Percentiles rank a stretch among this genome's conserved stretches.
Evolutionary conservation across 208 protist species (phyloP).

Genomic region (Tetramitus jugosus): DNA sequence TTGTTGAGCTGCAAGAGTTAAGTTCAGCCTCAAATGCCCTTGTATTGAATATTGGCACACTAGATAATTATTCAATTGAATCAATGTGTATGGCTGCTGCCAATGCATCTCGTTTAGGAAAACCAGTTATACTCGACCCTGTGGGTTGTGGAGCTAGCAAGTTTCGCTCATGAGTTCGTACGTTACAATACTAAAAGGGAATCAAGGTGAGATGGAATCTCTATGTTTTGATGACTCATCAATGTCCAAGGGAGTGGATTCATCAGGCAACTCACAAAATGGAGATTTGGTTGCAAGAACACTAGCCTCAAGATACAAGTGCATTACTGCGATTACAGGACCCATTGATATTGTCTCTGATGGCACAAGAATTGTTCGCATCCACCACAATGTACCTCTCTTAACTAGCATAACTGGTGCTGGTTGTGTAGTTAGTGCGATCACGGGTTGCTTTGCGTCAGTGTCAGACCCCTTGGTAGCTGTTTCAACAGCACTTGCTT

Average conservation of each 20-base stretch:
- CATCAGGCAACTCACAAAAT: background rate
- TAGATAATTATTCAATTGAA: background rate
- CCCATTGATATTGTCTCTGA: background rate
- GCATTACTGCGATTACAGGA: background rate
- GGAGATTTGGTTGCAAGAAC: background rate
- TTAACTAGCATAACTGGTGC: background rate
- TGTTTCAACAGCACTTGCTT: too few relatives aligned
- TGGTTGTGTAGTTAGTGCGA: background rate
- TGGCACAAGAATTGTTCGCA: background rate
- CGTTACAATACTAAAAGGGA: background rate
- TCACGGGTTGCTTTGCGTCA: background rate
- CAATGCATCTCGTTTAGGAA: background rate
- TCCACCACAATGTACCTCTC: background rate
- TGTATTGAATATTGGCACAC: constrained; percentile 20
- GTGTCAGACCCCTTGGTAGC: too few relatives aligned
- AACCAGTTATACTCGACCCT: constrained; percentile 18
- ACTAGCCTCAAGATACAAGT: background rate
- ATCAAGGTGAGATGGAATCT: constrained; percentile 6
- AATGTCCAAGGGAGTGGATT: constrained; percentile 6
- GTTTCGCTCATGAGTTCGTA: background rate
- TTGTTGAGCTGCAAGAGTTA: background rate
- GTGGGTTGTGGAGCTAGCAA: constrained; percentile 12
- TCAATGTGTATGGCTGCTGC: constrained; percentile 3
- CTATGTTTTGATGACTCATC: background rate
- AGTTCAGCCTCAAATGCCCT: background rate